Evolutionary conservation across 2,329 filamentous ascomycete species (phyloP), one percentile per base, ranked within the genome.

Genomic region (Colletotrichum sp.): DNA sequence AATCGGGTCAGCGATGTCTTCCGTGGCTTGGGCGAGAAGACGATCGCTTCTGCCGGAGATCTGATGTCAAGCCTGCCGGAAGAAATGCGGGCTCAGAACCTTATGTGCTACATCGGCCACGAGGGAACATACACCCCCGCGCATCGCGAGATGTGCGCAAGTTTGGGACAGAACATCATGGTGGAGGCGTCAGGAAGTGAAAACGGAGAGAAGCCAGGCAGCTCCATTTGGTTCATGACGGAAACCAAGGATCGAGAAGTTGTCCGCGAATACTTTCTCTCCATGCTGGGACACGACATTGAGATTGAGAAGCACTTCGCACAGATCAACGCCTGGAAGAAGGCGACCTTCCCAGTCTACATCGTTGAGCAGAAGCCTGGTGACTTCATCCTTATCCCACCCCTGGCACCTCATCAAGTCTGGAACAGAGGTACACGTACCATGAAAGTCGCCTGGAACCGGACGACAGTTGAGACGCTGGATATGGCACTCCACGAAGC

Each of bases 141-240:
- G 1, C 97, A 99, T 85, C 92, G 95, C 79, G 97, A 99, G 84
- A 99, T 99, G 97, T 99, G 97, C 84, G 97, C 95, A 15, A 98
- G 95, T 44, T 87, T 99, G 15, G 96, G 97, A 0, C 97, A 99
- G 79, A 99, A 99, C 81, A 96, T 99, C 80, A 99, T 99, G 97
- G 96, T 99, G 3, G 95, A 98, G 79, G 93, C 96, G 3, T 99
- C 96, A 1, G 87, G 92, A 4, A 87, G 91, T 21, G 91, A 93
- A 71, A 89, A 94, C 67, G 95, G 94, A 6, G 95, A 97, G 81
- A 95, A 93, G 78, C 91, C 94, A 3, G 97, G 97, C 3, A 98
- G 95, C 71, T 98, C 97, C 0, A 92, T 99, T 49, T 99, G 97
- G 97, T 98, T 99, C 83, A 99, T 99, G 97, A 99, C 97, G 0